These are phyloP conservation scores for Adansonia gregorii DNA, from an alignment of 441 rosid genomes.

Conservation along the genomic window DNA sequence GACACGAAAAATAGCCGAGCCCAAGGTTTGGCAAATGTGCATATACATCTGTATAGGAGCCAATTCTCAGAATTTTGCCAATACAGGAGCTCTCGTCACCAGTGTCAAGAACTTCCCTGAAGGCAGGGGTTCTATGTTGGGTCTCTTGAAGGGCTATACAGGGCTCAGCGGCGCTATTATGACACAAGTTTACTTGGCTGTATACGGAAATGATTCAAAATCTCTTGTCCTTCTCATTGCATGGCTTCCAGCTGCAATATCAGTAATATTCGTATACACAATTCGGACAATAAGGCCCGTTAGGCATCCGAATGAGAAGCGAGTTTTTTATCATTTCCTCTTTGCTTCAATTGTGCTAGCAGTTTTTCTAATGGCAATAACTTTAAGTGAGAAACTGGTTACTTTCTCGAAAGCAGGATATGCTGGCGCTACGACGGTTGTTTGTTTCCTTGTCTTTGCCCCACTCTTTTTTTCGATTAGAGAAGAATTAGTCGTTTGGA, in stretches of 20 bases:
- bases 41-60: slow-evolving; percentile 75
- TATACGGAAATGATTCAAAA: slow-evolving; percentile 70
- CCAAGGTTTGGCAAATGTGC: slow-evolving; percentile 82
- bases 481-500: slow-evolving; percentile 66
- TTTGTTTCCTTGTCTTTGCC: slow-evolving; percentile 54
- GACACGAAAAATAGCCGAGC: slow-evolving; percentile 58
- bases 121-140: slow-evolving; percentile 75
- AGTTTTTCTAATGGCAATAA: slow-evolving; percentile 68
- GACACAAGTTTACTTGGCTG: slow-evolving; percentile 76
- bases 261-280: slow-evolving; percentile 66
- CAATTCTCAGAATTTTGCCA: slow-evolving; percentile 78
- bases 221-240: slow-evolving; percentile 72
- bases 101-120: slow-evolving; percentile 86
- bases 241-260: slow-evolving; percentile 81
- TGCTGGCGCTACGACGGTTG: slow-evolving; percentile 48
- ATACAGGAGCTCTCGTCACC: slow-evolving; percentile 81
- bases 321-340: slow-evolving; percentile 62
- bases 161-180: slow-evolving; percentile 86
- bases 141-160: slow-evolving; percentile 77
- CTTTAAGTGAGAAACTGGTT: slow-evolving; percentile 52
- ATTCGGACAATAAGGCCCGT: slow-evolving; percentile 53
- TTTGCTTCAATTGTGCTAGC: slow-evolving; percentile 64
- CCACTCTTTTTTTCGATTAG: slow-evolving; percentile 62
- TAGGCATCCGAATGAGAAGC: slow-evolving; percentile 60
- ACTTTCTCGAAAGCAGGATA: slow-evolving; percentile 52